These are phyloP conservation scores for Cladosporium sp. DNA, from an alignment of 2,329 filamentous ascomycete species.

Conservation along the genomic window DNA sequence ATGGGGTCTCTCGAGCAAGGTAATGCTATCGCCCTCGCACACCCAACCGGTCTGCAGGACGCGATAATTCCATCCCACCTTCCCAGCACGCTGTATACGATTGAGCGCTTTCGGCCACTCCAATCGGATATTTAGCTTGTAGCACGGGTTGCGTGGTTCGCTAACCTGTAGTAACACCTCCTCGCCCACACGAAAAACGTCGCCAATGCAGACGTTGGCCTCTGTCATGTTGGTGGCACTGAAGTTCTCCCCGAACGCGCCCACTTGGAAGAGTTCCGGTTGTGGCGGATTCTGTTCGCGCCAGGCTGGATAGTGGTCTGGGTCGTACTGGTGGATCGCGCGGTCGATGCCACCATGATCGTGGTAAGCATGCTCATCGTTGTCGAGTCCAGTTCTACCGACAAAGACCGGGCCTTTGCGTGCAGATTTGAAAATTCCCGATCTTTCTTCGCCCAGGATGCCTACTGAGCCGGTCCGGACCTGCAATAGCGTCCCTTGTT, in stretches of 20 bases:
- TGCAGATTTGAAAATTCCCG: constrained; percentile 40
- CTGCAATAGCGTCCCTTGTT: constrained; percentile 18
- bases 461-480: constrained; percentile 21
- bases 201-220: constrained; percentile 64
- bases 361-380: constrained; percentile 60
- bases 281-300: constrained; percentile 51
- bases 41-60: constrained; percentile 47
- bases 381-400: constrained; percentile 51
- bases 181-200: constrained; percentile 52
- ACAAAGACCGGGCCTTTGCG: constrained; percentile 47
- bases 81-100: constrained; percentile 20
- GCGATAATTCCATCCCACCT: constrained; percentile 23
- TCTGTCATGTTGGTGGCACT: constrained; percentile 60
- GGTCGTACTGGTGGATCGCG: constrained; percentile 60
- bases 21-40: constrained; percentile 57
- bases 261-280: constrained; percentile 51
- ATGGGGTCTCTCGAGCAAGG: constrained; percentile 55
- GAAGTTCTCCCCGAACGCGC: constrained; percentile 63
- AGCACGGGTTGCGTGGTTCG: constrained; percentile 63
- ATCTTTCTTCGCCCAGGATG: not conserved
- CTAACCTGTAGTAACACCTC: constrained; percentile 57
- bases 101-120: constrained; percentile 20
- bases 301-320: constrained; percentile 58
- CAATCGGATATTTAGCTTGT: constrained; percentile 66
- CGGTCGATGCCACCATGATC: constrained; percentile 64